These are phyloP conservation scores for Populus euphratica DNA, from an alignment of 345 rosid genomes.

Conservation along the genomic window DNA sequence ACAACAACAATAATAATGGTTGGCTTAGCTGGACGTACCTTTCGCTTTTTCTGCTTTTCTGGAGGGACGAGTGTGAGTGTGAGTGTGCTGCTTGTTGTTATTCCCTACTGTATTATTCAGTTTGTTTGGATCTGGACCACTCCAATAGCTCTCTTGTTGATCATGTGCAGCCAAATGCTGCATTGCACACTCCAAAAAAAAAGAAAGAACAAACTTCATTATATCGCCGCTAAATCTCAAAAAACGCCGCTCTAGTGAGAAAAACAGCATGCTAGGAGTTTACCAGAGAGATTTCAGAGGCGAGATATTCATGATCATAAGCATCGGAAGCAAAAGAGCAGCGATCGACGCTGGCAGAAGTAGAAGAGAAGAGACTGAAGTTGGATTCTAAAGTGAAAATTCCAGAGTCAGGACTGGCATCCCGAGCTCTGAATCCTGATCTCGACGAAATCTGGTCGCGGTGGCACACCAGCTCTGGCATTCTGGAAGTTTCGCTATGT, in stretches of 20 bases:
- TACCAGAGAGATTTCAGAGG: constrained; percentile 73
- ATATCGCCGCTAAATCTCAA: background rate
- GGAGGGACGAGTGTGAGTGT: constrained; percentile 29
- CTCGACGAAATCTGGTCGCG: constrained; percentile 33
- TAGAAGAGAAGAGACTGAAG: constrained; percentile 81
- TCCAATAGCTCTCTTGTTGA: constrained; percentile 42
- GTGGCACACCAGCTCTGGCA: constrained; percentile 46
- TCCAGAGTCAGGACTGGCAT: constrained; percentile 79
- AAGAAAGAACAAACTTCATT: background rate
- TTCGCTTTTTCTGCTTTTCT: constrained; percentile 56
- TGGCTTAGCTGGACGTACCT: constrained; percentile 38
- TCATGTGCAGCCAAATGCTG: constrained; percentile 66
- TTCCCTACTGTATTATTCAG: constrained; percentile 31
- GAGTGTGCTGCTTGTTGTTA: constrained; percentile 25
- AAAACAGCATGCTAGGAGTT: constrained; percentile 5
- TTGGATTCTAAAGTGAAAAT: constrained; percentile 76
- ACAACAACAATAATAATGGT: too few species aligned
- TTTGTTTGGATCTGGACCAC: constrained; percentile 68
- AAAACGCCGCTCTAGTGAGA: background rate
- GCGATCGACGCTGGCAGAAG: constrained; percentile 87
- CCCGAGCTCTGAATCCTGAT: constrained; percentile 47
- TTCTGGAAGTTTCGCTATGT: constrained; percentile 1
- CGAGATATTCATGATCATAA: constrained; percentile 59
- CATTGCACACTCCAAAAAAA: constrained; percentile 3
- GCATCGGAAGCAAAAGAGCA: constrained; percentile 84